These are phyloP conservation scores for Saccharomycopsis synnaedendra DNA, from an alignment of 805 yeast species.

Conservation along the genomic window DNA sequence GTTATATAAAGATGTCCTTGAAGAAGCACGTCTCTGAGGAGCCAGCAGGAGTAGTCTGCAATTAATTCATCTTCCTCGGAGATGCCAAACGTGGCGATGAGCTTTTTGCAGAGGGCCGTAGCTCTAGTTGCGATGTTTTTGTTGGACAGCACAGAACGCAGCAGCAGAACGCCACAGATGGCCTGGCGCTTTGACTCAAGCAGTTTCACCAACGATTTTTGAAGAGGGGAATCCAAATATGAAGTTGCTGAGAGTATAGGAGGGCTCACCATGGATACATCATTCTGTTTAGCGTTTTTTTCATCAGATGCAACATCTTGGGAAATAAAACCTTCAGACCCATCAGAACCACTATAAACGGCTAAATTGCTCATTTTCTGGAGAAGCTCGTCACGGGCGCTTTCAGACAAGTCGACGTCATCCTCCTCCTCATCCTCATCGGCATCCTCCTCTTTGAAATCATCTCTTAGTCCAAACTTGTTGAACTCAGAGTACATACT, in stretches of 20 bases:
- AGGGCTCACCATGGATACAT: neutral
- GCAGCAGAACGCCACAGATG: constrained; percentile 20
- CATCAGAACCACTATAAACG: neutral
- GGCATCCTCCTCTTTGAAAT: constrained; percentile 13
- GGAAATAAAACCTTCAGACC: neutral
- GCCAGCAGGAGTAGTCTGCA: constrained; percentile 67
- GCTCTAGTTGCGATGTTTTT: constrained; percentile 26
- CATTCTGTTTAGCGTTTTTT: neutral
- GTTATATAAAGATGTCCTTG: constrained; percentile 84
- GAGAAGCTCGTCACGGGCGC: constrained; percentile 10
- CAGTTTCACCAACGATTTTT: constrained; percentile 8
- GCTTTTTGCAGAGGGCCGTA: constrained; percentile 25
- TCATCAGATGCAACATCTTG: constrained; percentile 7
- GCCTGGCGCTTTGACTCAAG: constrained; percentile 12
- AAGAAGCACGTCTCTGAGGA: constrained; percentile 66
- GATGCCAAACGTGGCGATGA: constrained; percentile 31
- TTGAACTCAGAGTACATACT: constrained; percentile 35
- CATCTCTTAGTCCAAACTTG: constrained; percentile 13
- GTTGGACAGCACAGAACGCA: constrained; percentile 17
- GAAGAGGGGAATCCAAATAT: constrained; percentile 5
- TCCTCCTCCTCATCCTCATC: constrained; percentile 11
- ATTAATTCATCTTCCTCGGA: constrained; percentile 42
- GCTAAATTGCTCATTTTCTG: neutral
- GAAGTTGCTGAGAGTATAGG: neutral
- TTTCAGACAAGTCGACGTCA: constrained; percentile 16